Base-by-base conservation (phyloP, 1,284 basidiomycete genomes). In the Boletus mariae region DNA sequence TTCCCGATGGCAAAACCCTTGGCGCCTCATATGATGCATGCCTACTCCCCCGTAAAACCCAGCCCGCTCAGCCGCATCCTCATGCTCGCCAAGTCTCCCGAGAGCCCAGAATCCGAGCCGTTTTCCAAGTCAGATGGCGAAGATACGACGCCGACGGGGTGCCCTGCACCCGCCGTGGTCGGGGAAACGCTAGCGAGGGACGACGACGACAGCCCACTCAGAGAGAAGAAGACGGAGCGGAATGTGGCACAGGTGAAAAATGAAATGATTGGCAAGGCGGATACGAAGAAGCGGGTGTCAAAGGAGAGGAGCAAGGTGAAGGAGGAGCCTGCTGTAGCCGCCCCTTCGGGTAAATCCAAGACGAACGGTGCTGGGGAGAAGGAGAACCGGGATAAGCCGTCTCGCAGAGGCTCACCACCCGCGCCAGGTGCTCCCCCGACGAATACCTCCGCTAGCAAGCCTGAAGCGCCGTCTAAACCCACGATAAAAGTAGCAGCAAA, bases 61-160 rank as follows among this genome's bases (percentile, higher is more conserved):
- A 88, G 86, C 59, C 87, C 87, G 1, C 74, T 90, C 34, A 88
- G 84, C 55, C 78, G 86, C 10, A 88, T 90, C 51, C 74, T 90
- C 34, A 79, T 84, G 81, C 73, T 90, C 40, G 76, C 75, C 2
- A 74, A 83, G 57, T 86, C 85, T 0, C 85, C 85, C 8, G 73
- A 77, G 40, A 78, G 72, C 52, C 74, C 74, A 17, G 68, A 67
- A 15, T 48, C 43, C 0, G 58, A 49, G 9, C 50, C 49, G 34
- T 15, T 55, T 2, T 37, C 38, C 6, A 47, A 48, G 9, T 17
- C 40, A 17, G 41, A 28, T 9, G 34, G 40, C 5, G 47, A 43
- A 11, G 47, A 52, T 20, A 44, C 35, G 12, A 57, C 60, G 12
- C 55, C 58, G 8, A 49, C 47, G 5, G 49, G 47, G 20, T 43